phyloP scores from a whole-genome alignment of 306 rosid genomes.

The Glycine latifolia region DNA sequence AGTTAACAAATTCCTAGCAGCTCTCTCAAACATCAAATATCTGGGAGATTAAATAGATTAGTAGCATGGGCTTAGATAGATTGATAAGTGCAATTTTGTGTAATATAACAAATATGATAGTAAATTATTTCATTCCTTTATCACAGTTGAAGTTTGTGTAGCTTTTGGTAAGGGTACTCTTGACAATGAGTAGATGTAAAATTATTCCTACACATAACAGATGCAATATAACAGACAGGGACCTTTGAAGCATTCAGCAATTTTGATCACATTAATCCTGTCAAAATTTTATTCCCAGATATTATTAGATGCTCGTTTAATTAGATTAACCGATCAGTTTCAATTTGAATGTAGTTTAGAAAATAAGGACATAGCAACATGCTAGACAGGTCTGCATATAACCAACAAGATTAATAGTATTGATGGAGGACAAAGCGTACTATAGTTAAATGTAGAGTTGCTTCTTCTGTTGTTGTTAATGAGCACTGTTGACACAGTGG shows the following conservation, averaged over 20 bases:
- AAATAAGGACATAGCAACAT: neutral
- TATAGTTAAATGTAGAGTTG: neutral
- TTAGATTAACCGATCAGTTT: neutral
- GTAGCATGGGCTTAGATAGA: neutral
- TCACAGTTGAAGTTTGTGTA: neutral
- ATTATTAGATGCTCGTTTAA: neutral
- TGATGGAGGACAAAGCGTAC: neutral
- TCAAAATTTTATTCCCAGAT: neutral
- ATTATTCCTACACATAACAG: neutral
- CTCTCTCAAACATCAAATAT: neutral
- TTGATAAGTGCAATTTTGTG: neutral
- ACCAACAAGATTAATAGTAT: neutral
- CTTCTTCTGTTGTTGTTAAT: neutral
- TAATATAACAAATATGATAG: neutral
- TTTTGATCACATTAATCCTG: neutral
- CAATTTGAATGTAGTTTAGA: slow-evolving; percentile 4
- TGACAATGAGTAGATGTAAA: neutral
- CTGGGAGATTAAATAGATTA: neutral
- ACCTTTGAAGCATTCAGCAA: neutral
- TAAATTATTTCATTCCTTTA: neutral
- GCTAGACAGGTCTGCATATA: neutral
- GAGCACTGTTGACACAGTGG: neutral
- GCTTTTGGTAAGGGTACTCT: slow-evolving; percentile 4
- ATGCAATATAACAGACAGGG: neutral
- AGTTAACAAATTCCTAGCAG: neutral